Conservation (phyloP, 1,284 basidiomycete species). For the Moniliophthora roreri region DNA sequence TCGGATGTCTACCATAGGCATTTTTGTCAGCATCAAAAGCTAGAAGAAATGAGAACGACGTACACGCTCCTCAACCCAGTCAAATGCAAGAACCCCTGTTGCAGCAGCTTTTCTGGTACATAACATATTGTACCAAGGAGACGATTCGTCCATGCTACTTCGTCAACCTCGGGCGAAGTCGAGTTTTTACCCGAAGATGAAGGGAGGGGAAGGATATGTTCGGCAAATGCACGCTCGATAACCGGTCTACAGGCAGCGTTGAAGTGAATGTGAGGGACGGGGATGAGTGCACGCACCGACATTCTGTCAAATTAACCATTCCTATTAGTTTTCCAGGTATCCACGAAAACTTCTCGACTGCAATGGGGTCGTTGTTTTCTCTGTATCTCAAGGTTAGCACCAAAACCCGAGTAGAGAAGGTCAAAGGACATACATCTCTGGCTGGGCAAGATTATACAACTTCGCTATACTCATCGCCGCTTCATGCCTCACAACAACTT, state of each 20-base stretch:
- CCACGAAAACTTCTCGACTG: constrained; percentile 88
- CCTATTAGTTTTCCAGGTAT: constrained; percentile 81
- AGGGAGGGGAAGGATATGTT: constrained; percentile 83
- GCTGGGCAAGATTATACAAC: constrained; percentile 81
- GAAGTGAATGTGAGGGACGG: background rate
- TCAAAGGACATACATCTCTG: constrained; percentile 76
- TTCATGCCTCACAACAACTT: constrained; percentile 80
- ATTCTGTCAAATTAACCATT: constrained; percentile 52
- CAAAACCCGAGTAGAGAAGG: background rate
- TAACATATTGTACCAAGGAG: constrained; percentile 75
- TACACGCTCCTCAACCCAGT: constrained; percentile 63
- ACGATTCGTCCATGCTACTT: constrained; percentile 84
- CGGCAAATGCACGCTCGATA: constrained; percentile 66
- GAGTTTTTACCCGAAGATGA: constrained; percentile 28
- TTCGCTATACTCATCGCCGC: constrained; percentile 79
- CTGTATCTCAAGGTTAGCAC: constrained; percentile 39
- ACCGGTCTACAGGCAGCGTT: constrained; percentile 39
- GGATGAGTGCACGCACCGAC: constrained; percentile 43
- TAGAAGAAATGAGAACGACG: constrained; percentile 25
- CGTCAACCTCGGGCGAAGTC: constrained; percentile 68
- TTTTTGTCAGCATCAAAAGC: background rate
- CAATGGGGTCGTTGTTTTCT: constrained; percentile 75
- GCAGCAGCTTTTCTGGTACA: constrained; percentile 62
- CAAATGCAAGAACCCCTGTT: constrained; percentile 53
- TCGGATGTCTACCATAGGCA: constrained; percentile 3